phyloP scores from a whole-genome alignment of 2,329 filamentous ascomycete species.

The Dryadomyces sulphureus region DNA sequence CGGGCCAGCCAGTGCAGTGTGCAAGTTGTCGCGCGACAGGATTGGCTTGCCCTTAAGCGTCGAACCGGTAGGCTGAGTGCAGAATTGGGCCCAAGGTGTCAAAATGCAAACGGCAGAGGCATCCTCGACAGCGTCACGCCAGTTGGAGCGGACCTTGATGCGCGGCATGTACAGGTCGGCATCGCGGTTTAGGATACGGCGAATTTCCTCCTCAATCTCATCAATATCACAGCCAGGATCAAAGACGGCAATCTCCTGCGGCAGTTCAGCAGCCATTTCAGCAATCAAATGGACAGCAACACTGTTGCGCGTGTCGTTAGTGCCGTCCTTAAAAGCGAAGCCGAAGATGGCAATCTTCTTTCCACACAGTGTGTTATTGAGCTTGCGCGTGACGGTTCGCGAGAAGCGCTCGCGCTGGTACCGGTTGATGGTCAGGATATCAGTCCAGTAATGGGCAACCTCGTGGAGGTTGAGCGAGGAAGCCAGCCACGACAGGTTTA shows the following conservation, averaged over 20 bases:
- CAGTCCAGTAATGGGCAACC: slow-evolving; percentile 1
- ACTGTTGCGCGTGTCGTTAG: slow-evolving; percentile 5
- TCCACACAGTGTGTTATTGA: slow-evolving; percentile 1
- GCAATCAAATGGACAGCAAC: slow-evolving; percentile 3
- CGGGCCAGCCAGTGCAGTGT: background rate
- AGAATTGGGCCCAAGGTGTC: slow-evolving; percentile 2
- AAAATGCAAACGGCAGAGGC: slow-evolving; percentile 2
- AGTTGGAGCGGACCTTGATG: background rate
- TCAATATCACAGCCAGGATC: slow-evolving; percentile 1
- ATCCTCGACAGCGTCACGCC: background rate
- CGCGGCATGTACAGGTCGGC: background rate
- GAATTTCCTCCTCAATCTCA: slow-evolving; percentile 2
- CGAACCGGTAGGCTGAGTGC: background rate
- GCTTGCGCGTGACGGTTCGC: background rate
- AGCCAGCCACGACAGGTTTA: slow-evolving; percentile 1
- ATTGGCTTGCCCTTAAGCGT: background rate
- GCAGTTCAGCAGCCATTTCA: slow-evolving; percentile 1
- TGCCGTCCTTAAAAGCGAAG: slow-evolving; percentile 5
- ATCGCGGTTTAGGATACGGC: background rate
- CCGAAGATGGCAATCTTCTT: slow-evolving; percentile 4
- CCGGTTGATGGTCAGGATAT: slow-evolving; percentile 1
- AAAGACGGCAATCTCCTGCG: slow-evolving; percentile 1
- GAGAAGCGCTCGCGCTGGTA: slow-evolving; percentile 2
- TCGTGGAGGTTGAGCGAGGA: slow-evolving; percentile 1
- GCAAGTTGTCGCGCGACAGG: background rate